phyloP scores from a whole-genome alignment of 1,139 yeast species.

The Blastobotrys indianensis region DNA sequence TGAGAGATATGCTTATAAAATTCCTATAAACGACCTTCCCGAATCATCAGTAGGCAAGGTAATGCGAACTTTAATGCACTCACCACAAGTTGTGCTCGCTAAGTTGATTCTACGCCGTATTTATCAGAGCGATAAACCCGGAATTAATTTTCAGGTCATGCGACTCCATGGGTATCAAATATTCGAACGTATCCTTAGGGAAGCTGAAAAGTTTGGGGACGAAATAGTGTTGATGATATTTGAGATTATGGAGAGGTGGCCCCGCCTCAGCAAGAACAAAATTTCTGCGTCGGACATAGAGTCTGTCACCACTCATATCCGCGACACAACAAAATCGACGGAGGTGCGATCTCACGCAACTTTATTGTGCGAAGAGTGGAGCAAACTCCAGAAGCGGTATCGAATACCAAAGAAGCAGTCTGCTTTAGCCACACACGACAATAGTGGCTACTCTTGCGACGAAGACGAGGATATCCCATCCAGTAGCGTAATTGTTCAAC shows the following conservation, averaged over 20 bases:
- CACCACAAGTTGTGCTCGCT: constrained; percentile 63
- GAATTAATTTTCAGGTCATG: constrained; percentile 56
- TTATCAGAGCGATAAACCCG: constrained; percentile 47
- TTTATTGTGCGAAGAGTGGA: constrained; percentile 61
- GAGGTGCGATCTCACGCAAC: constrained; percentile 37
- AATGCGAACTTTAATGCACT: constrained; percentile 75
- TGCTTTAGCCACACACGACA: no score
- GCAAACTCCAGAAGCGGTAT: constrained; percentile 69
- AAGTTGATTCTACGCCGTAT: constrained; percentile 64
- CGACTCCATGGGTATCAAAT: constrained; percentile 86
- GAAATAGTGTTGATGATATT: constrained; percentile 33
- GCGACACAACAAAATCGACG: constrained; percentile 27
- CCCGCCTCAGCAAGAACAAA: constrained; percentile 73
- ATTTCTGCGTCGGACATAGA: constrained; percentile 78
- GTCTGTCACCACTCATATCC: constrained; percentile 48
- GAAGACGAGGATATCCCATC: background rate
- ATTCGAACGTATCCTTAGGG: constrained; percentile 51
- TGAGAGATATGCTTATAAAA: constrained; percentile 35
- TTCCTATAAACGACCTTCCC: constrained; percentile 50
- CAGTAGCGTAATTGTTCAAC: background rate
- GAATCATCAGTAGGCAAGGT: constrained; percentile 59
- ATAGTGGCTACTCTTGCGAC: background rate
- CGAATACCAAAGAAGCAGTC: constrained; percentile 58
- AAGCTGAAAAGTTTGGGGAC: constrained; percentile 35
- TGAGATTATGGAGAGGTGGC: constrained; percentile 64